These are phyloP conservation scores for Aeschynomene evenia DNA, from an alignment of 306 rosid genomes.

Conservation along the genomic window DNA sequence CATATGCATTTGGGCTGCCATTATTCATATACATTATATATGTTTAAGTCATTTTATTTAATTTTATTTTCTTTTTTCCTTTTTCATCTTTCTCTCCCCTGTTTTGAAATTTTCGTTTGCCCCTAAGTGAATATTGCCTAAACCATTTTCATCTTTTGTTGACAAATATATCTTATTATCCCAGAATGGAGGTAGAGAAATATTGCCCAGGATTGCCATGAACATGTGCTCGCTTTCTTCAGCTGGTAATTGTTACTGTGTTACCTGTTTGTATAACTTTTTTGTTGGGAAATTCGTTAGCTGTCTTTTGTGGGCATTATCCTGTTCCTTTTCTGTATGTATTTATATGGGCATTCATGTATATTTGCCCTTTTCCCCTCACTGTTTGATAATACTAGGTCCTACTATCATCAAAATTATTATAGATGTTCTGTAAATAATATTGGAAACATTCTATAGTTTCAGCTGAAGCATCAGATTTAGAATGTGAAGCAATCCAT, in stretches of 20 bases:
- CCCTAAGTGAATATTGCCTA: not conserved
- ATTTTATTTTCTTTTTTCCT: not conserved
- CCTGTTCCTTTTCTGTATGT: not conserved
- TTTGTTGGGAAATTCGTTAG: not conserved
- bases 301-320: not conserved
- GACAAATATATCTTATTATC: constrained; percentile 3
- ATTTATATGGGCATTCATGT: not conserved
- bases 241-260: constrained; percentile 38
- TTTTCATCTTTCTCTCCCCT: not conserved
- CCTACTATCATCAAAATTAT: not conserved
- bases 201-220: constrained; percentile 37
- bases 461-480: constrained; percentile 51
- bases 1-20: constrained; percentile 9
- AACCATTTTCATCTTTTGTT: not conserved
- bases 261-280: not conserved
- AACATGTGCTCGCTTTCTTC: constrained; percentile 39
- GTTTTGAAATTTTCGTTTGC: not conserved
- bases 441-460: constrained; percentile 21
- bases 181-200: constrained; percentile 51
- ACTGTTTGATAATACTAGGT: constrained; percentile 1
- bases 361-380: not conserved
- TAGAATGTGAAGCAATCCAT: constrained; percentile 46
- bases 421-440: not conserved
- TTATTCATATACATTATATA: not conserved
- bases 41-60: not conserved